Conservation (phyloP, 805 yeast genomes). For the Cyberlindnera lachancei region DNA sequence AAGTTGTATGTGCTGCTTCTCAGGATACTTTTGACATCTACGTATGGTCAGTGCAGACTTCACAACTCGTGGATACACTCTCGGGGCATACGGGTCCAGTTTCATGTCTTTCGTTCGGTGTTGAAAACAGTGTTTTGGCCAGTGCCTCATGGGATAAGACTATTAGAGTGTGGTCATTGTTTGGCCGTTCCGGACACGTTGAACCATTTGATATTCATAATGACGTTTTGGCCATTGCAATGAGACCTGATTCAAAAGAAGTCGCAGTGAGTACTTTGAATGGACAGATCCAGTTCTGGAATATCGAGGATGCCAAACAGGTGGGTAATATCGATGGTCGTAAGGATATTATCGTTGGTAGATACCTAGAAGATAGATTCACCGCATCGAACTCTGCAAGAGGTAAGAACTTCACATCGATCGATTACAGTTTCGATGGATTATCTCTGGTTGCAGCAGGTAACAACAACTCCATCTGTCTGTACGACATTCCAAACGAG, state of each 20-base stretch:
- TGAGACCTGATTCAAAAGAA: constrained; percentile 91
- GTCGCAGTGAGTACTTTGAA: constrained; percentile 83
- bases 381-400: constrained; percentile 73
- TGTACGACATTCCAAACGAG: constrained; percentile 84
- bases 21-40: constrained; percentile 83
- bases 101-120: constrained; percentile 78
- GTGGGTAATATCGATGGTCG: constrained; percentile 78
- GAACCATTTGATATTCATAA: constrained; percentile 85
- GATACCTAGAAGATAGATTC: constrained; percentile 77
- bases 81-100: constrained; percentile 96
- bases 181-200: constrained; percentile 76
- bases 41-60: constrained; percentile 96
- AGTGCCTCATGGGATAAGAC: constrained; percentile 97
- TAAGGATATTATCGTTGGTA: constrained; percentile 79
- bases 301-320: constrained; percentile 75
- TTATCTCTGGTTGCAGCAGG: constrained; percentile 86
- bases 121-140: constrained; percentile 69
- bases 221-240: constrained; percentile 74
- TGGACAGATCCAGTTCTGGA: constrained; percentile 82
- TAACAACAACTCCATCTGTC: constrained; percentile 81
- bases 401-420: constrained; percentile 74
- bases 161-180: constrained; percentile 86
- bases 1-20: constrained; percentile 92
- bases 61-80: constrained; percentile 79
- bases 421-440: constrained; percentile 88